These are phyloP conservation scores for Gamarada debralockiae DNA, from an alignment of 495 filamentous ascomycete genomes.

Conservation along the genomic window DNA sequence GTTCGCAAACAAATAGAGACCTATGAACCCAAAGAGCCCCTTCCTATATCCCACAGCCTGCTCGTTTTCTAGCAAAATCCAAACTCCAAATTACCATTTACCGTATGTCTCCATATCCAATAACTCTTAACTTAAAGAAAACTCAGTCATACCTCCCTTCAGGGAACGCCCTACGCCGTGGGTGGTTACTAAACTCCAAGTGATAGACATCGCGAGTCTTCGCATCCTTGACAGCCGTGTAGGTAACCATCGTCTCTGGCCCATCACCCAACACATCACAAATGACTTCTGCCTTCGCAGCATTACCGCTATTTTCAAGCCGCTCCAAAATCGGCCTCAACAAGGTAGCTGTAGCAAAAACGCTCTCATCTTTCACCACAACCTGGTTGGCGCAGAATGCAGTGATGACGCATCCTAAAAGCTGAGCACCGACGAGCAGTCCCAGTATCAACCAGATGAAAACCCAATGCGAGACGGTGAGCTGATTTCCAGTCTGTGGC, in stretches of 20 bases:
- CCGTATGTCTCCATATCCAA: too few relatives aligned
- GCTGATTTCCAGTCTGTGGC: neutral
- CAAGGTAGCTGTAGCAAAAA: neutral
- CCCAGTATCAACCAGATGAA: neutral
- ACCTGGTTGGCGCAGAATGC: constrained; percentile 2
- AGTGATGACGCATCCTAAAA: neutral
- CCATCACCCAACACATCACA: neutral
- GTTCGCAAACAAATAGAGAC: too few relatives aligned
- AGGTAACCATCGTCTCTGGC: neutral
- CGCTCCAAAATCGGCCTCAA: neutral
- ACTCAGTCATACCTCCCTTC: neutral
- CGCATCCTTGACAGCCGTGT: neutral
- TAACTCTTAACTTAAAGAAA: neutral
- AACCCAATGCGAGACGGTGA: constrained; percentile 1
- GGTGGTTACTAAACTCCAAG: neutral
- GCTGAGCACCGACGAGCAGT: neutral
- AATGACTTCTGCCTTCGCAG: neutral
- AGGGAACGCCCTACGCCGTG: neutral
- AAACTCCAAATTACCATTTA: too few relatives aligned
- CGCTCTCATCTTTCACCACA: constrained; percentile 2
- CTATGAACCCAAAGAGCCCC: too few relatives aligned
- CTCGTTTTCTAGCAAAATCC: too few relatives aligned
- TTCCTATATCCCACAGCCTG: too few relatives aligned
- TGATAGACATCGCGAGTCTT: neutral
- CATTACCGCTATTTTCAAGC: neutral